Evolutionary conservation across 2,329 filamentous ascomycete genomes (phyloP), one percentile per base, ranked within the genome.

Genomic region (Chrysosporium keratinophilum): DNA sequence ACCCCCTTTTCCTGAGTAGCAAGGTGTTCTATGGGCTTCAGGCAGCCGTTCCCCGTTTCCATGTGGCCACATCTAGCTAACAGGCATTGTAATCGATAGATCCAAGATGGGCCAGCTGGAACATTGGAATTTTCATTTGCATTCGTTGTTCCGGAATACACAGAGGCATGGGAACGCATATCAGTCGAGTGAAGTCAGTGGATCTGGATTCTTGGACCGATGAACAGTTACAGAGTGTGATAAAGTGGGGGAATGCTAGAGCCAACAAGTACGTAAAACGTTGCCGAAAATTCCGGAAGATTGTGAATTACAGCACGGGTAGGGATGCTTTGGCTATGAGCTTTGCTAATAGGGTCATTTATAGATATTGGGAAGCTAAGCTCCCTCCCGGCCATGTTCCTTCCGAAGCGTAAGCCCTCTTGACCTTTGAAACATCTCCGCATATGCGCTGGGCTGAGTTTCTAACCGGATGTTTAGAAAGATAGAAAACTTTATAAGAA

Each of bases 401-500:
- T 1, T 95, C 91, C 19, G 94, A 98, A 75, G 81, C 87, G 75
- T 79, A 69, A 62, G 75, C 71, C 55, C 47, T 56, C 40, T 48
- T 41, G 14, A 17, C 6, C 20, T 5, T 12, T 20, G 20, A 40
- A 28, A 44, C 40, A 28, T 28, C 9, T 2, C n/a, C n/a, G 23
- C 15, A 46, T 34, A 37, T 10, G 7, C 11, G 64, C 34, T 63
- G 42, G 12, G 1, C 7, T 23, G 1, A 7, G 49, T 54, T 19
- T 19, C 34, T 45, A 42, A 37, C 37, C 9, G 2, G 9, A 11
- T 28, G 28, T 47, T 52, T 56, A 80, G 77, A 61, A 98, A 98
- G 78, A 97, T 98, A 63, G 93, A 98, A 78, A 98, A 97, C 76
- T 98, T 98, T 67, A 97, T 98, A 64, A 84, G 93, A 61, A 98